phyloP scores from a whole-genome alignment of 768 basidiomycete genomes.

The Trametopsis cervina region DNA sequence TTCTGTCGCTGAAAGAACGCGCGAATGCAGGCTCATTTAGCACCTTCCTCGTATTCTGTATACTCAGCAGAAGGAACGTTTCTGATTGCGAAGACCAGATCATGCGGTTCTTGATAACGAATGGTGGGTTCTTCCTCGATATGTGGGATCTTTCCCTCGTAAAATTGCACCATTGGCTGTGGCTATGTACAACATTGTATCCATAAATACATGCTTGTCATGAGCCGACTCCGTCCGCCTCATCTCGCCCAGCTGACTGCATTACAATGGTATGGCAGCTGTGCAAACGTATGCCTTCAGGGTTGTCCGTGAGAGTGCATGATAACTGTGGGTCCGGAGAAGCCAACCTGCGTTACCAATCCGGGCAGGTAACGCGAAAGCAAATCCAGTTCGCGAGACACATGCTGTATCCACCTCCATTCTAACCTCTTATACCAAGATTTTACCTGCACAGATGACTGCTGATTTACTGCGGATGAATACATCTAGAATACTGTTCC shows the following conservation, averaged over 20 bases:
- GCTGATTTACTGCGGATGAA: constrained; percentile 15
- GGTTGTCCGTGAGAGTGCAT: too few species aligned
- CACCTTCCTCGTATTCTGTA: neutral
- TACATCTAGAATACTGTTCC: constrained; percentile 16
- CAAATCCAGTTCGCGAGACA: neutral
- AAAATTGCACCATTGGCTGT: neutral
- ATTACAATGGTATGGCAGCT: too few species aligned
- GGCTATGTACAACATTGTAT: too few species aligned
- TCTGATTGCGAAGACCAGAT: neutral
- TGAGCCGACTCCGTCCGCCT: too few species aligned
- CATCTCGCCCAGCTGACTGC: too few species aligned
- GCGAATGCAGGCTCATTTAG: neutral
- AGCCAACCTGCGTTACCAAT: too few species aligned
- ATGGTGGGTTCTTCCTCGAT: neutral
- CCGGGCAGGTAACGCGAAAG: neutral
- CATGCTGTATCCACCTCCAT: neutral
- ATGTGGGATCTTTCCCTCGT: constrained; percentile 3
- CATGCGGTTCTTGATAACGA: neutral
- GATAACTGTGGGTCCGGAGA: too few species aligned
- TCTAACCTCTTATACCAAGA: neutral
- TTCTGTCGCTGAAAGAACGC: neutral
- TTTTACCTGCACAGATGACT: neutral
- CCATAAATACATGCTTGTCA: too few species aligned
- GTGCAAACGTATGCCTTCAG: too few species aligned
- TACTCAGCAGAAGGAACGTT: neutral